Conservation (phyloP, 257 asterid genomes). For the Fraxinus anomala region DNA sequence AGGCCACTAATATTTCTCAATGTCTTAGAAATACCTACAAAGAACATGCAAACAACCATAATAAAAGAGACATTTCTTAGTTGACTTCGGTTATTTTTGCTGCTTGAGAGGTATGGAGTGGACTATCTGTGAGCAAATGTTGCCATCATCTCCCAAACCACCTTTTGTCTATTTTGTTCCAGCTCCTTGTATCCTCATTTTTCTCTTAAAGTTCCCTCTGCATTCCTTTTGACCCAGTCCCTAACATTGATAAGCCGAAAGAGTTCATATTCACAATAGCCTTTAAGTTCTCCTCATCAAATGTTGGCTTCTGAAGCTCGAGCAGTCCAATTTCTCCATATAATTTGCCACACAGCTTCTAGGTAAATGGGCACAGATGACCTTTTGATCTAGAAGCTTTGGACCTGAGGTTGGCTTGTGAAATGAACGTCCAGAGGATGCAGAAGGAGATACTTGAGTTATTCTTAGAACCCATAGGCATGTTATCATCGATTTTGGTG, state of each 20-base stretch:
- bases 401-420: not conserved
- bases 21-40: not conserved
- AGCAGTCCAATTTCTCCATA: not conserved
- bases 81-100: not conserved
- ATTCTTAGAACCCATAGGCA: slow-evolving; percentile 1
- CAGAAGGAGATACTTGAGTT: not conserved
- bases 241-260: not conserved
- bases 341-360: not conserved
- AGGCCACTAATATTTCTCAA: not conserved
- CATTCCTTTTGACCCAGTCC: not conserved
- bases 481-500: not conserved
- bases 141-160: not conserved
- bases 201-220: not conserved
- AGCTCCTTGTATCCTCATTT: not conserved
- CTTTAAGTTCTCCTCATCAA: not conserved
- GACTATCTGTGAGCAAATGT: not conserved
- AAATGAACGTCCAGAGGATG: not conserved
- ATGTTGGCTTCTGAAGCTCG: not conserved
- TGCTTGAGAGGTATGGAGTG: not conserved
- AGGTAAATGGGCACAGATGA: not conserved
- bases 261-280: not conserved
- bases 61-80: not conserved
- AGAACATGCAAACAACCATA: not conserved
- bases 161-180: not conserved
- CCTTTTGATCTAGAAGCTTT: not conserved